Evolutionary conservation across 192 early-diverging fungal species (phyloP).

Genomic region (Mortierella alpina): DNA sequence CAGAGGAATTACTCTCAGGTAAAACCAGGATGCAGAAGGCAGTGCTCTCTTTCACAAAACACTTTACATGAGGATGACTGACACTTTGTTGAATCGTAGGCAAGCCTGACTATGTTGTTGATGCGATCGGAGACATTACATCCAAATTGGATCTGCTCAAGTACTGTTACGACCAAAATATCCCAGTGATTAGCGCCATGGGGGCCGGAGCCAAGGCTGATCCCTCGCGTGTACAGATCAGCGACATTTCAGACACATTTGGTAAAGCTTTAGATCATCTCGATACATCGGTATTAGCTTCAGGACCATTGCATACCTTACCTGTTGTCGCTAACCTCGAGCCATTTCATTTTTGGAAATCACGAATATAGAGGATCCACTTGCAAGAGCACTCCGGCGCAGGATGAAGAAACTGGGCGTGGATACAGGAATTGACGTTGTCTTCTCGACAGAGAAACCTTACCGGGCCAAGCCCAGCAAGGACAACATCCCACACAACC

Average conservation of each 20-base stretch:
- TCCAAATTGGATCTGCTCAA: slow-evolving; percentile 91
- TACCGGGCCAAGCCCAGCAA: slow-evolving; percentile 71
- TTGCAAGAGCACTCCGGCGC: slow-evolving; percentile 87
- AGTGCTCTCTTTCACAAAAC: no score
- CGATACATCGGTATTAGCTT: no score
- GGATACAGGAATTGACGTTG: slow-evolving; percentile 83
- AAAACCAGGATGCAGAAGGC: slow-evolving; percentile 23
- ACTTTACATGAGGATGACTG: neutral
- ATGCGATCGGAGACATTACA: slow-evolving; percentile 95
- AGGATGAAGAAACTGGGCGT: slow-evolving; percentile 77
- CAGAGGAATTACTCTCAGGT: slow-evolving; percentile 74
- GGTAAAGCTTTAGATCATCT: slow-evolving; percentile 51
- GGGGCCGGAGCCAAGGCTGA: slow-evolving; percentile 97
- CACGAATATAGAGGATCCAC: slow-evolving; percentile 79
- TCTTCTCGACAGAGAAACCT: slow-evolving; percentile 96
- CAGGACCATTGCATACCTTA: neutral
- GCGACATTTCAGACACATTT: slow-evolving; percentile 93
- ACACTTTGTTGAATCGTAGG: slow-evolving; percentile 14
- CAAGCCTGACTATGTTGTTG: slow-evolving; percentile 78
- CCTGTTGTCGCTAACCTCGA: neutral
- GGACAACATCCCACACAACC: slow-evolving; percentile 73
- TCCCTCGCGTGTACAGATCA: slow-evolving; percentile 94
- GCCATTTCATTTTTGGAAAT: neutral
- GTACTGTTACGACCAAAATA: slow-evolving; percentile 81
- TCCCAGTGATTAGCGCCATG: slow-evolving; percentile 92